phyloP scores from a whole-genome alignment of 2,329 filamentous ascomycete genomes.

The Teratosphaeria destructans region DNA sequence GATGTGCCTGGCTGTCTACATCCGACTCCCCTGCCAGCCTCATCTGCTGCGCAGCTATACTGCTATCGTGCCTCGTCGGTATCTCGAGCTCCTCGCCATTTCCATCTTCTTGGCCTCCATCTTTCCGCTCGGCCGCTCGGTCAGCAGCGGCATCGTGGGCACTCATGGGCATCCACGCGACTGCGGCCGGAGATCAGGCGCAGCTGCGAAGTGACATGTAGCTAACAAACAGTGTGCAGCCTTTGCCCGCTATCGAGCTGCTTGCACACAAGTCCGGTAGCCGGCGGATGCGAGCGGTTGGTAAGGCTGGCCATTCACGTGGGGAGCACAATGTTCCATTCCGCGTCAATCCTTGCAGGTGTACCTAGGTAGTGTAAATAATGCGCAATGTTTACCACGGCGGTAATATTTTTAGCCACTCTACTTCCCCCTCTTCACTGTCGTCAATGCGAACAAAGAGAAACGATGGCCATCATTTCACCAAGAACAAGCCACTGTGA shows the following conservation, averaged over 20 bases:
- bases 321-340: too few relatives aligned
- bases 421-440: not conserved
- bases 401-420: not conserved
- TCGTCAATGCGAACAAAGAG: not conserved
- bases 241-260: not conserved
- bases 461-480: not conserved
- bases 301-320: not conserved
- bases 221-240: not conserved
- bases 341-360: too few relatives aligned
- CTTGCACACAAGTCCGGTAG: not conserved
- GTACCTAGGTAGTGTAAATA: not conserved
- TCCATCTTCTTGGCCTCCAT: not conserved
- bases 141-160: not conserved
- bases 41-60: not conserved
- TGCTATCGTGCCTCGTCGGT: not conserved
- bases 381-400: not conserved
- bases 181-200: not conserved
- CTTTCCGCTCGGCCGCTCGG: not conserved
- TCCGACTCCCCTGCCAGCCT: not conserved
- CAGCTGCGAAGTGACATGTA: not conserved
- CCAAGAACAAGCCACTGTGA: too few relatives aligned
- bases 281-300: not conserved
- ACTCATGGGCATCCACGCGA: not conserved
- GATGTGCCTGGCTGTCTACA: not conserved
- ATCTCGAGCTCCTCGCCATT: not conserved